Evolutionary conservation across 1,139 yeast genomes (phyloP).

Genomic region (Lodderomyces parapsilosis): DNA sequence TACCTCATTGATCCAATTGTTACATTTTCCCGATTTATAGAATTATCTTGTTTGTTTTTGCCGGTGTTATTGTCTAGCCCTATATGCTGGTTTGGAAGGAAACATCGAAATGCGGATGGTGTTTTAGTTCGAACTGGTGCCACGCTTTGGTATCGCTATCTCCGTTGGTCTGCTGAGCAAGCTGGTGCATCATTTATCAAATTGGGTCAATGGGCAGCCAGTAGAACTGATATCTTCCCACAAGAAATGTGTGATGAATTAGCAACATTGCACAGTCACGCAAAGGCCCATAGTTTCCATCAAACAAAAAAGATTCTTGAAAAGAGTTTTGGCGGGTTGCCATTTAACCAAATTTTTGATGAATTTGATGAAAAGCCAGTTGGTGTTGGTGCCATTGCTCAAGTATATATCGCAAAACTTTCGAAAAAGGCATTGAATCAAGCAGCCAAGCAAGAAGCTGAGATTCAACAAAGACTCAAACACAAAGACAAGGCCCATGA

Average conservation of each 20-base stretch:
- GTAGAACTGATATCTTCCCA: slow-evolving; percentile 94
- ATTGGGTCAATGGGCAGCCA: slow-evolving; percentile 99
- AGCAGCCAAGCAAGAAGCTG: slow-evolving; percentile 28
- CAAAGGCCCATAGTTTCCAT: slow-evolving; percentile 65
- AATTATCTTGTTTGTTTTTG: slow-evolving; percentile 61
- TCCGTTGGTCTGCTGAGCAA: slow-evolving; percentile 68
- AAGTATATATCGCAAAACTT: slow-evolving; percentile 79
- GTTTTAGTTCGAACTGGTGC: slow-evolving; percentile 57
- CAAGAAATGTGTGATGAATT: slow-evolving; percentile 74
- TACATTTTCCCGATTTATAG: slow-evolving; percentile 67
- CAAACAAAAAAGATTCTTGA: slow-evolving; percentile 60
- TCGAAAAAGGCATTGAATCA: slow-evolving; percentile 42
- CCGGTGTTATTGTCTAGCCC: slow-evolving; percentile 74
- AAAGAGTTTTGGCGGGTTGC: slow-evolving; percentile 57
- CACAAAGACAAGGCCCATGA: slow-evolving; percentile 9
- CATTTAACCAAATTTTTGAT: slow-evolving; percentile 77
- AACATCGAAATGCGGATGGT: slow-evolving; percentile 26
- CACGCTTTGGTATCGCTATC: slow-evolving; percentile 63
- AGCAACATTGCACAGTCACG: slow-evolving; percentile 77
- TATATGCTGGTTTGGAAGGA: slow-evolving; percentile 59
- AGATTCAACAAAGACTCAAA: slow-evolving; percentile 15
- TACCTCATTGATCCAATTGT: slow-evolving; percentile 65
- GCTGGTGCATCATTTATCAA: slow-evolving; percentile 97
- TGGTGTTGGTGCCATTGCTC: slow-evolving; percentile 98
- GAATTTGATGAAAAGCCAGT: slow-evolving; percentile 74